A percentile compares a stretch with the other conserved stretches of the same genome.
Conservation (phyloP, 495 filamentous ascomycete species). For the Aeminium ludgeri region DNA sequence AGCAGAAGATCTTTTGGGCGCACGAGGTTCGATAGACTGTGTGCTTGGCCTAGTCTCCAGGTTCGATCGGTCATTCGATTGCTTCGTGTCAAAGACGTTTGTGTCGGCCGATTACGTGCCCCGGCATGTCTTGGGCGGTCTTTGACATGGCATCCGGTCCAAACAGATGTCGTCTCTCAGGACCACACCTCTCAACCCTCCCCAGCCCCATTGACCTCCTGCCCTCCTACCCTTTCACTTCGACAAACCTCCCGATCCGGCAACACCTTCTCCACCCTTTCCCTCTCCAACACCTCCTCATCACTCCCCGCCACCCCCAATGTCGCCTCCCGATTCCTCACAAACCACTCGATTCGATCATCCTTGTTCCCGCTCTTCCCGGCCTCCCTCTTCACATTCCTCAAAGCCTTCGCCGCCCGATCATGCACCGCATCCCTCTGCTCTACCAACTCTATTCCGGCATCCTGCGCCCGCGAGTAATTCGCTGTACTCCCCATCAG, state of each 20-base stretch:
- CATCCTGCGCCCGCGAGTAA: slow-evolving; percentile 43
- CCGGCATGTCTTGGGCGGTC: too few species aligned
- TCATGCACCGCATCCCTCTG: slow-evolving; percentile 44
- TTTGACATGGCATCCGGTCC: too few species aligned
- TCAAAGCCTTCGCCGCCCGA: slow-evolving; percentile 44
- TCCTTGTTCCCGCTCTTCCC: slow-evolving; percentile 31
- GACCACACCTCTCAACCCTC: too few species aligned
- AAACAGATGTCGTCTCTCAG: too few species aligned
- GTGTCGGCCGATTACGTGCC: too few species aligned
- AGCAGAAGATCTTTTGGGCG: too few species aligned
- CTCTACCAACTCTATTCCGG: slow-evolving; percentile 40
- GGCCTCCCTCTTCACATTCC: slow-evolving; percentile 35
- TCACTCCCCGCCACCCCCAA: slow-evolving; percentile 8
- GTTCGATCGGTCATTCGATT: too few species aligned
- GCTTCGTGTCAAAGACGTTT: too few species aligned
- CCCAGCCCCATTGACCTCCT: not conserved
- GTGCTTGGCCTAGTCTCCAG: too few species aligned
- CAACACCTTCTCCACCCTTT: slow-evolving; percentile 17
- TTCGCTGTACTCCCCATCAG: slow-evolving; percentile 51
- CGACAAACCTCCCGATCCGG: slow-evolving; percentile 19
- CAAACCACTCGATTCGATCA: slow-evolving; percentile 54
- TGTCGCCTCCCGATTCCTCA: slow-evolving; percentile 45
- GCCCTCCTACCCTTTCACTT: slow-evolving; percentile 9
- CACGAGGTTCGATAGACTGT: too few species aligned
- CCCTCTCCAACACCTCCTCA: slow-evolving; percentile 17